These are phyloP conservation scores for Penicillium vulpinum DNA, from an alignment of 2,329 filamentous ascomycete genomes.

Conservation along the genomic window DNA sequence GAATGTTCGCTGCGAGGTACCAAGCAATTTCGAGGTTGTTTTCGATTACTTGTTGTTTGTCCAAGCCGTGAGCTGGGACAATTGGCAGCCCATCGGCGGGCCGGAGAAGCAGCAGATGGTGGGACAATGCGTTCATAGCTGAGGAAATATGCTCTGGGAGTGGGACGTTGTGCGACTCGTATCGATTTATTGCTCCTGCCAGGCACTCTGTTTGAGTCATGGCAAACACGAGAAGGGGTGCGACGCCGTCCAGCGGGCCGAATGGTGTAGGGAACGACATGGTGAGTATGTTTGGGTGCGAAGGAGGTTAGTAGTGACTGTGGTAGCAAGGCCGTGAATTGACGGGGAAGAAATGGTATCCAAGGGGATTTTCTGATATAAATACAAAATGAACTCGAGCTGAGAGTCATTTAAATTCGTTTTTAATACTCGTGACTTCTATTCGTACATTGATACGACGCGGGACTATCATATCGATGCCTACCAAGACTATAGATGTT, in stretches of 20 bases:
- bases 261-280: background rate
- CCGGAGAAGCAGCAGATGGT: background rate
- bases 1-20: background rate
- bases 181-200: background rate
- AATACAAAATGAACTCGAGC: too few relatives aligned
- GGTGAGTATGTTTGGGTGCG: too few relatives aligned
- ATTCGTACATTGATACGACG: too few relatives aligned
- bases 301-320: too few relatives aligned
- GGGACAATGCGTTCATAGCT: background rate
- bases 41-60: background rate
- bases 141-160: background rate
- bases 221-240: background rate
- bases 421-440: too few relatives aligned
- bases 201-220: background rate
- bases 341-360: too few relatives aligned
- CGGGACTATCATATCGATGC: too few relatives aligned
- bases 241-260: background rate
- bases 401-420: too few relatives aligned
- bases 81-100: background rate
- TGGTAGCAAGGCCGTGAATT: too few relatives aligned
- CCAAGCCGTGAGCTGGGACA: background rate
- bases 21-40: background rate
- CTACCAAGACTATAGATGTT: too few relatives aligned
- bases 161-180: fast-evolving
- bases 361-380: too few relatives aligned